Percentiles rank a stretch among this genome's conserved stretches.
These are phyloP conservation scores for Mortierella sp. DNA, from an alignment of 371 early-diverging fungal species.

Conservation along the genomic window DNA sequence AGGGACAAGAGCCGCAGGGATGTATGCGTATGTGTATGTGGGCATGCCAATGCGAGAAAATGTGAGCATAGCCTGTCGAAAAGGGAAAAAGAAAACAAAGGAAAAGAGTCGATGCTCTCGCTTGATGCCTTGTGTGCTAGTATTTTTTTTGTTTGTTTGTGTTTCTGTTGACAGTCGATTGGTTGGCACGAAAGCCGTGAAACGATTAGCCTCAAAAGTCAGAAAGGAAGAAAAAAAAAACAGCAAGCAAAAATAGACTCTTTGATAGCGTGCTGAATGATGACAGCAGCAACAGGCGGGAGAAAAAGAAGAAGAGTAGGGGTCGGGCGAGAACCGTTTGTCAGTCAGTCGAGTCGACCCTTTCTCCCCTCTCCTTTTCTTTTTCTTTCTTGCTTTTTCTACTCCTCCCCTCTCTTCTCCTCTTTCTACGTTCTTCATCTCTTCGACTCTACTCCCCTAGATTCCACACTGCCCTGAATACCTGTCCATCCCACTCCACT, in stretches of 20 bases:
- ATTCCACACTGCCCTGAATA: neutral
- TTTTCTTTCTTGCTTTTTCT: neutral
- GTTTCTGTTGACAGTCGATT: neutral
- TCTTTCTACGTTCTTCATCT: neutral
- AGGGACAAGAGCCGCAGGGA: neutral
- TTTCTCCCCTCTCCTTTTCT: neutral
- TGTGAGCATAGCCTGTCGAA: neutral
- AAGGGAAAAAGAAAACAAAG: neutral
- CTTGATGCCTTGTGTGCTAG: neutral
- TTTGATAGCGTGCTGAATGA: neutral
- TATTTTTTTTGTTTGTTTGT: neutral
- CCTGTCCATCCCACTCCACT: neutral
- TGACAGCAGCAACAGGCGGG: neutral
- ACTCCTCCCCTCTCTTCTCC: neutral
- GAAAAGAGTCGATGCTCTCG: neutral
- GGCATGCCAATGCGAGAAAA: neutral
- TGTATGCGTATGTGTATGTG: no score
- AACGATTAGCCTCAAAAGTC: no score
- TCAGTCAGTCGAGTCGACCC: constrained; percentile 1
- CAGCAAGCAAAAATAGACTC: neutral
- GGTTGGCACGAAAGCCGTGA: no score
- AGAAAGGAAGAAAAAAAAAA: neutral
- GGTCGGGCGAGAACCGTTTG: neutral
- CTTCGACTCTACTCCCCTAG: neutral
- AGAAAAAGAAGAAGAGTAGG: neutral